Conservation (phyloP, 306 rosid species). For the Gillenia trifoliata region DNA sequence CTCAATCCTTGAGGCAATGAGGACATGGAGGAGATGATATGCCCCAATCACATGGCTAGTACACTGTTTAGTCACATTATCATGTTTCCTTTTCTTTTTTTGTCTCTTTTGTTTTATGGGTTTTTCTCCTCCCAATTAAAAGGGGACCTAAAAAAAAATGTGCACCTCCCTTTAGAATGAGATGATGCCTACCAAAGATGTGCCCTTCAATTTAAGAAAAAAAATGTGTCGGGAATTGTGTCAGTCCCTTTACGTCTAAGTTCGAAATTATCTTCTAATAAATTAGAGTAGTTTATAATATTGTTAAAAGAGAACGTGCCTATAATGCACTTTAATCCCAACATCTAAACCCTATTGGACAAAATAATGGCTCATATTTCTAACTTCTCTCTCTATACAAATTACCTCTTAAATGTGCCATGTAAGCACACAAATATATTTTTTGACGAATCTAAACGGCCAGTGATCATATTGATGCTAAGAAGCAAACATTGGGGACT, state of each 20-base stretch:
- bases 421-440: too few relatives aligned
- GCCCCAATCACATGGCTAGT: background rate
- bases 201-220: too few relatives aligned
- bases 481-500: too few relatives aligned
- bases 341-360: too few relatives aligned
- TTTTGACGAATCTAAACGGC: too few relatives aligned
- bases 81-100: background rate
- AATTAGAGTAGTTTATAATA: too few relatives aligned
- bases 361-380: background rate
- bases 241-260: accelerated
- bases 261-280: too few relatives aligned
- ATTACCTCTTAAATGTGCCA: too few relatives aligned
- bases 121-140: background rate
- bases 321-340: too few relatives aligned
- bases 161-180: background rate
- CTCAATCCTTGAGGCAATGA: background rate
- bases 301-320: too few relatives aligned
- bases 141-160: background rate
- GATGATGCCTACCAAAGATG: background rate
- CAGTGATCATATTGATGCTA: background rate
- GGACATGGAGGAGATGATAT: background rate
- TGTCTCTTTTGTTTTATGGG: background rate
- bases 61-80: background rate
- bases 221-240: too few relatives aligned
- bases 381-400: background rate